phyloP scores from a whole-genome alignment of 768 basidiomycete genomes.

The Agaricus bisporus region DNA sequence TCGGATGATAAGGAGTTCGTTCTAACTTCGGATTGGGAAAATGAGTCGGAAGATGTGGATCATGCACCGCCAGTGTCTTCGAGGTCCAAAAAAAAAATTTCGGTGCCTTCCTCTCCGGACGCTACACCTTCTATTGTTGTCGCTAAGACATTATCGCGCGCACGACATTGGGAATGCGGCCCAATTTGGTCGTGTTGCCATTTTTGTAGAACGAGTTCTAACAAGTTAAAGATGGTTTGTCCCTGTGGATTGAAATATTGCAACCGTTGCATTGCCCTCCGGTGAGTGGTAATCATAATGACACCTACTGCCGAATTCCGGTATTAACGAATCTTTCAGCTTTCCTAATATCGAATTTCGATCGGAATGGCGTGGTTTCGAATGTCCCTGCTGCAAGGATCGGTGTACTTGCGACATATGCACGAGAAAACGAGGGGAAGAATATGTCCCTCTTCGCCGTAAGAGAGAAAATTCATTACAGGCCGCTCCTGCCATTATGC shows the following conservation, averaged over 20 bases:
- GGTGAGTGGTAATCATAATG: neutral
- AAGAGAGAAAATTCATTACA: neutral
- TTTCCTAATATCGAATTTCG: constrained; percentile 2
- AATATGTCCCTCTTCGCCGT: constrained; percentile 2
- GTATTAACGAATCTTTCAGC: neutral
- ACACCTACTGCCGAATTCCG: neutral
- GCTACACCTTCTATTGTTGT: neutral
- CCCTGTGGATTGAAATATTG: constrained; percentile 8
- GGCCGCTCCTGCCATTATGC: neutral
- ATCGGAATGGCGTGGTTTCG: neutral
- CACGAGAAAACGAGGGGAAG: constrained; percentile 9
- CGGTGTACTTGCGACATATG: constrained; percentile 9
- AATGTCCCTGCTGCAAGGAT: constrained; percentile 5
- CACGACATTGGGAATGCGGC: neutral
- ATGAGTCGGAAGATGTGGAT: neutral
- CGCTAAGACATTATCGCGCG: neutral
- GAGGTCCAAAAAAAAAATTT: neutral
- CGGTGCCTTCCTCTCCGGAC: neutral
- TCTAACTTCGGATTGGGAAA: neutral
- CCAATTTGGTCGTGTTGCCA: constrained; percentile 1
- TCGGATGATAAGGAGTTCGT: neutral
- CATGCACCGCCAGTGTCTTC: neutral
- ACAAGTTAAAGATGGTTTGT: constrained; percentile 8
- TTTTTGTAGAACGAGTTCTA: constrained; percentile 5
- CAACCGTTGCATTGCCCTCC: constrained; percentile 6